Percentiles rank a stretch among this genome's conserved stretches.
These are phyloP conservation scores for Candida tropicalis DNA, from an alignment of 1,139 yeast species.

Conservation along the genomic window DNA sequence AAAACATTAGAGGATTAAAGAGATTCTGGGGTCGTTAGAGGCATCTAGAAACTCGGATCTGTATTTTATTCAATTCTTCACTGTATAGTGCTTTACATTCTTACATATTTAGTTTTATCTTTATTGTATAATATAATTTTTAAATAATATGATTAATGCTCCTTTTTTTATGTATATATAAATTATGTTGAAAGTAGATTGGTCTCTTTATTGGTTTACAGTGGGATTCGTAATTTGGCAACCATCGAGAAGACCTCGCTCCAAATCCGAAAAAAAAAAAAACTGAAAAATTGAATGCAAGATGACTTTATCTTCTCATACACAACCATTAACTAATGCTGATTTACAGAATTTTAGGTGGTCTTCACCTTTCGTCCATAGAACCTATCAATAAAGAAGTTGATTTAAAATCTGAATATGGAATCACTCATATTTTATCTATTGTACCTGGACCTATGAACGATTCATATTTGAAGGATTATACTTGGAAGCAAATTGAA, in stretches of 20 bases:
- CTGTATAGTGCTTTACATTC: too few relatives aligned
- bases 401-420: constrained; percentile 45
- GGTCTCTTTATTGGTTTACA: too few relatives aligned
- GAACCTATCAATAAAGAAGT: constrained; percentile 50
- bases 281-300: neutral
- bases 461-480: constrained; percentile 45
- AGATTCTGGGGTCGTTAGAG: constrained; percentile 18
- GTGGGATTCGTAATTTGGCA: too few relatives aligned
- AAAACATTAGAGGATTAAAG: constrained; percentile 24
- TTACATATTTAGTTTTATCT: too few relatives aligned
- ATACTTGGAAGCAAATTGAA: constrained; percentile 62
- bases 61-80: too few relatives aligned
- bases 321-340: constrained; percentile 11
- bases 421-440: constrained; percentile 71
- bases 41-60: too few relatives aligned
- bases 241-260: too few relatives aligned
- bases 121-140: too few relatives aligned
- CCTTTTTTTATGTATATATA: too few relatives aligned
- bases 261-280: neutral
- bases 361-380: constrained; percentile 61
- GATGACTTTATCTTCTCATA: neutral
- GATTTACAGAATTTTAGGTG: constrained; percentile 60
- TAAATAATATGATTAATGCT: too few relatives aligned
- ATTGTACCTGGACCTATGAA: constrained; percentile 68
- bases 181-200: too few relatives aligned